Percentiles rank a stretch among this genome's conserved stretches.
Evolutionary conservation across 345 rosid species (phyloP).

Genomic region (Populus deltoides): DNA sequence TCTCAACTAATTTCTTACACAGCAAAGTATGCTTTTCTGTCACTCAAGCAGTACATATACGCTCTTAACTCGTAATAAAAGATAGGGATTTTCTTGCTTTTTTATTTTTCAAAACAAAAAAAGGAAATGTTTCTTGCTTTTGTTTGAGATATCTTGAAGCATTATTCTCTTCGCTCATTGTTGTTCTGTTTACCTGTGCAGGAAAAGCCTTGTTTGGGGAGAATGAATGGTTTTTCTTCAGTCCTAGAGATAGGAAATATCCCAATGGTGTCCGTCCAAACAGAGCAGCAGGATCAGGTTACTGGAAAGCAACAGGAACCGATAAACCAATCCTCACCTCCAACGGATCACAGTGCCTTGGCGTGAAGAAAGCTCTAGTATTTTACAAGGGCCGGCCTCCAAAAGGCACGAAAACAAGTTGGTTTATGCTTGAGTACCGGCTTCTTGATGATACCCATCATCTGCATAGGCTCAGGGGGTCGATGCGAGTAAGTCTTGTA

Average conservation of each 20-base stretch:
- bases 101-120: no score
- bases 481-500: conserved; percentile 39
- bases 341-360: conserved; percentile 34
- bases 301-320: conserved; percentile 46
- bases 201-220: conserved; percentile 38
- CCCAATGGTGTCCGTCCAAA: conserved; percentile 43
- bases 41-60: neutral
- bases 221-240: conserved; percentile 43
- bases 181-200: conserved; percentile 3
- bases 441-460: conserved; percentile 28
- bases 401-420: conserved; percentile 41
- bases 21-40: neutral
- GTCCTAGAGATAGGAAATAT: conserved; percentile 42
- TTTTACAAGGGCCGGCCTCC: conserved; percentile 43
- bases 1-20: neutral
- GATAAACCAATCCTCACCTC: conserved; percentile 37
- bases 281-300: conserved; percentile 42
- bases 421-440: conserved; percentile 47
- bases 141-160: neutral
- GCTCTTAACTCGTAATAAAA: neutral
- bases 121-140: neutral
- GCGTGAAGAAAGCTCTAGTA: conserved; percentile 42
- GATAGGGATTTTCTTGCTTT: neutral
- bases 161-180: neutral
- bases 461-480: conserved; percentile 26